Conservation (phyloP, 805 yeast species). For the Barnettozyma sucrosica region DNA sequence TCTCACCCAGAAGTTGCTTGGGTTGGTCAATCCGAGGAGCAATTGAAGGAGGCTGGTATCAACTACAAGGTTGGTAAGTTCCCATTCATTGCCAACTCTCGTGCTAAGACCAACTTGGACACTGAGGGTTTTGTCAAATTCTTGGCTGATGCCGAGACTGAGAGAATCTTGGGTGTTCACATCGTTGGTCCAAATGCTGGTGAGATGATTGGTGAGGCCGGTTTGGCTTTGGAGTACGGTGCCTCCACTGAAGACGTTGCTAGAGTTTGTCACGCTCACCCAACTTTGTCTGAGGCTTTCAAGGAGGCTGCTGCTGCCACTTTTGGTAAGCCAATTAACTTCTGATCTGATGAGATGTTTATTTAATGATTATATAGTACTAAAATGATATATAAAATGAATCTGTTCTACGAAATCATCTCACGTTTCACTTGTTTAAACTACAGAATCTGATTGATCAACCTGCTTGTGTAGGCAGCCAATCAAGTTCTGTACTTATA, state of each 20-base stretch:
- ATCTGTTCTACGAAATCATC: background rate
- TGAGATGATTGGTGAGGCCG: constrained; percentile 99
- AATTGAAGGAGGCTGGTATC: constrained; percentile 87
- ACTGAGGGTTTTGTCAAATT: constrained; percentile 97
- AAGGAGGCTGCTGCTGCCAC: constrained; percentile 96
- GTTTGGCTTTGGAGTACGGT: constrained; percentile 96
- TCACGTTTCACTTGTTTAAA: too few relatives aligned
- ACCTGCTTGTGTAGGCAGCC: too few relatives aligned
- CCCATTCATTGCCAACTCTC: constrained; percentile 98
- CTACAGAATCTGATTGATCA: too few relatives aligned
- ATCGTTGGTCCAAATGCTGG: constrained; percentile 98
- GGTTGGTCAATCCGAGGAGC: constrained; percentile 96
- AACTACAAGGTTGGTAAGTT: constrained; percentile 93
- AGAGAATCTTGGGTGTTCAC: constrained; percentile 93
- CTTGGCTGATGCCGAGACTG: constrained; percentile 94
- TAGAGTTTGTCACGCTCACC: constrained; percentile 98
- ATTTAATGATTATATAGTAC: constrained; percentile 2
- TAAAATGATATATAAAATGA: constrained; percentile 3
- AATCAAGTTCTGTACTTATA: constrained; percentile 27
- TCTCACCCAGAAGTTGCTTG: constrained; percentile 99
- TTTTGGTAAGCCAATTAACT: constrained; percentile 87
- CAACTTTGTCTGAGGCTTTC: constrained; percentile 95
- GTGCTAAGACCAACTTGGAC: constrained; percentile 97
- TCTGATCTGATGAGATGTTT: constrained; percentile 28
- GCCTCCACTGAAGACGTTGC: constrained; percentile 98